Evolutionary conservation across 345 rosid genomes (phyloP), one percentile per base, ranked within the genome.

Genomic region (Pelargonium nanum): DNA sequence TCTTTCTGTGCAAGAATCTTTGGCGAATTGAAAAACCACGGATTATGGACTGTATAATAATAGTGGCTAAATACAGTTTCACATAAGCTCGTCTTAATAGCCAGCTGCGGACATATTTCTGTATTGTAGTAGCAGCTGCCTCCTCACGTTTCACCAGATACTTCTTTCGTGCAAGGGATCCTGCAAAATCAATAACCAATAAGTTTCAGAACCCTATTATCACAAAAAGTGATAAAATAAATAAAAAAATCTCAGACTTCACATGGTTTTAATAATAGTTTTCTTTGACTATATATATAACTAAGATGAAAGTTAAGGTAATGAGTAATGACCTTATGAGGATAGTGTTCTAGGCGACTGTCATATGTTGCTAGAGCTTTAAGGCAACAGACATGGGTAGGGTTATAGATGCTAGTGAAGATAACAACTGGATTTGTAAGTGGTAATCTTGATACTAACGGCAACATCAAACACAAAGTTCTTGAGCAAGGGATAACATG

Each of bases 51-150:
- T 93, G 97, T 26, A 93, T 60, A 62, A 70, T 54, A 65, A 80
- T 56, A 64, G 83, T 75, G 61, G 91, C 89, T 22, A 78, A 80
- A 25, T 70, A 61, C 60, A 78, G 63, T 66, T 81, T 81, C 72
- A 64, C 45, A 75, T 80, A 89, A 25, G 72, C 75, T 76, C 40
- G 60, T 74, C 79, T 76, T 55, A 73, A 52, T 26, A 81, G 77
- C 96, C 89, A 84, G 68, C 73, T 65, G 45, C 91, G 87, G 58
- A 67, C 75, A 79, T 78, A 66, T 72, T 83, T 93, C 71, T 89
- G 97, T 57, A 93, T 68, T 57, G 72, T 59, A 66, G 83, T 68
- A 24, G 94, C 87, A 58, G 99, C 96, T 23, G 88, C 85, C 64
- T 79, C 65, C 64, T 81, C 77, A 68, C 83, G 79, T 75, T 77